Conservation (phyloP, 768 basidiomycete genomes). For the Crepidotus variabilis region DNA sequence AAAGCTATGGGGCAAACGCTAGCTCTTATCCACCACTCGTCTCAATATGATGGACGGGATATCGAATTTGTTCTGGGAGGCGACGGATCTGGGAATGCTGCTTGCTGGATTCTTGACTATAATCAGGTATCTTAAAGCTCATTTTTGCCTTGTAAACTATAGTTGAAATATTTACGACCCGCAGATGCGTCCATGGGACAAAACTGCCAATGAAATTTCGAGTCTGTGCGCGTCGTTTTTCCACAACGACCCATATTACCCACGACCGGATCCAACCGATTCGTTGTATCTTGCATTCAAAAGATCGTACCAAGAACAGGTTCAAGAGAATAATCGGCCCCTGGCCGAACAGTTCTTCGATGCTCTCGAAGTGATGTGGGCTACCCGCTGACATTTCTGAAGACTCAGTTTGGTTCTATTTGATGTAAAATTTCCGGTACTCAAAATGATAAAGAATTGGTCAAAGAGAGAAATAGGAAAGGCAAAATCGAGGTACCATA, state of each 20-base stretch:
- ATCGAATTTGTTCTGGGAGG: conserved; percentile 28
- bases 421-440: too few relatives aligned
- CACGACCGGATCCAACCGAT: conserved; percentile 18
- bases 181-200: conserved; percentile 20
- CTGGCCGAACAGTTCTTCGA: too few relatives aligned
- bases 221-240: conserved; percentile 22
- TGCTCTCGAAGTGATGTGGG: too few relatives aligned
- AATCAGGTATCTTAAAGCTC: conserved; percentile 26
- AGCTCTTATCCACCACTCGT: conserved; percentile 20
- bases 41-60: conserved; percentile 26
- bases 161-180: neutral
- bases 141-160: neutral
- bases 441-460: too few relatives aligned
- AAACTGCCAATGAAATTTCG: conserved; percentile 7
- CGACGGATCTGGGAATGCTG: conserved; percentile 11
- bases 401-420: too few relatives aligned
- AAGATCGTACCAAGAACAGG: too few relatives aligned
- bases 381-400: too few relatives aligned
- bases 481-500: too few relatives aligned
- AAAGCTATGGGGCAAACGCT: conserved; percentile 29
- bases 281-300: conserved; percentile 13
- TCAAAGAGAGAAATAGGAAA: too few relatives aligned
- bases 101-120: conserved; percentile 24
- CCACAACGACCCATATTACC: conserved; percentile 29
- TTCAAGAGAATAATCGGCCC: too few relatives aligned